These are phyloP conservation scores for Clitopilus passeckerianus DNA, from an alignment of 768 basidiomycete genomes.

Conservation along the genomic window DNA sequence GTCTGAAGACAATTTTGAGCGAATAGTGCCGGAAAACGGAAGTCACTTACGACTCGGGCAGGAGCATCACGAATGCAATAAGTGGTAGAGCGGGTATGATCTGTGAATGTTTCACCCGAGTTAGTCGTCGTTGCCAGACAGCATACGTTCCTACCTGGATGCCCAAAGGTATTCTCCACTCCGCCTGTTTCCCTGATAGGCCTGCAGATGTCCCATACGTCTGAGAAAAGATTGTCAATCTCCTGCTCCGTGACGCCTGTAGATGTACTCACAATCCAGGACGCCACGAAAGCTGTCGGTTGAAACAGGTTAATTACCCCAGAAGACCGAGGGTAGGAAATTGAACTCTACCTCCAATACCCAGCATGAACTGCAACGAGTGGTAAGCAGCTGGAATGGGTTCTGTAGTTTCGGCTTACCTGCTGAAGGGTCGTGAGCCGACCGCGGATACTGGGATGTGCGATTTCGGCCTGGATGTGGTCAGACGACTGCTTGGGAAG, in stretches of 20 bases:
- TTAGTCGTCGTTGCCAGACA: background rate
- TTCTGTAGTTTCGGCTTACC: constrained; percentile 8
- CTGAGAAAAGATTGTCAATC: constrained; percentile 12
- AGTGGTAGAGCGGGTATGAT: constrained; percentile 45
- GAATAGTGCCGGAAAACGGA: background rate
- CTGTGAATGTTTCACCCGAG: constrained; percentile 9
- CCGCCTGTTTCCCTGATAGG: constrained; percentile 27
- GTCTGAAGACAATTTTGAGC: constrained; percentile 13
- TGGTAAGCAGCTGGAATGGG: background rate
- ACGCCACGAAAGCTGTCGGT: constrained; percentile 40
- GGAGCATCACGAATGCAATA: constrained; percentile 42
- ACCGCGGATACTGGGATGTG: constrained; percentile 52
- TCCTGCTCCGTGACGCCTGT: background rate
- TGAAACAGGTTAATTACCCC: background rate
- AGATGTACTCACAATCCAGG: constrained; percentile 31
- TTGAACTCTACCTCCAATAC: constrained; percentile 31
- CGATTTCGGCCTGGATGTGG: constrained; percentile 40
- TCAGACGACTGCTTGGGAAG: background rate
- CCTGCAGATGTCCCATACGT: constrained; percentile 36
- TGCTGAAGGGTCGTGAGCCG: constrained; percentile 50
- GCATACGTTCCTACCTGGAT: constrained; percentile 22
- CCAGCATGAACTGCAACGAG: constrained; percentile 37
- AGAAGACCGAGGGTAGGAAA: background rate
- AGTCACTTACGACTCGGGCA: constrained; percentile 42
- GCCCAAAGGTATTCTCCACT: constrained; percentile 50